These are phyloP conservation scores for Yarrowia sp. DNA, from an alignment of 805 yeast genomes.

Conservation along the genomic window DNA sequence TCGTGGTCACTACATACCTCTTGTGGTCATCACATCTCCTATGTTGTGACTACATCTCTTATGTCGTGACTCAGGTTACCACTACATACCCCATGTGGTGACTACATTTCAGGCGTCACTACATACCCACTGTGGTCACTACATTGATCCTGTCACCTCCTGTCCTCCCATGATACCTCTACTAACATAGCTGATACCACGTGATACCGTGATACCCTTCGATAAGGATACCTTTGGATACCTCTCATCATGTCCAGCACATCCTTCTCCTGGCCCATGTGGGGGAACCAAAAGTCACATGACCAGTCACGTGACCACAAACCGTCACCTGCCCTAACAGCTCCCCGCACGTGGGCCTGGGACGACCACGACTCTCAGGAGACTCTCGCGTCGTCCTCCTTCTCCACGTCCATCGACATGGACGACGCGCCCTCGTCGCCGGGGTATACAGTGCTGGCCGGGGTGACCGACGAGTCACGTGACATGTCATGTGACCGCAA, in stretches of 20 bases:
- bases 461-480: background rate
- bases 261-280: constrained; percentile 17
- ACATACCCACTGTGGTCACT: too few species aligned
- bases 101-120: too few species aligned
- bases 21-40: too few species aligned
- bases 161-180: background rate
- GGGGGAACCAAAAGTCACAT: constrained; percentile 1
- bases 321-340: background rate
- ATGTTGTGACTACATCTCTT: too few species aligned
- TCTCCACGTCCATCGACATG: constrained; percentile 1
- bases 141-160: too few species aligned
- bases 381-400: background rate
- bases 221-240: too few species aligned
- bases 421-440: constrained; percentile 13
- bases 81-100: too few species aligned
- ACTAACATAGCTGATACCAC: background rate
- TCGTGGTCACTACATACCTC: too few species aligned
- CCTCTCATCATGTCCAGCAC: background rate
- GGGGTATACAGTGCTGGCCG: background rate
- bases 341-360: background rate
- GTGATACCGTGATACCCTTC: background rate
- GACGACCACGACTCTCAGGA: background rate
- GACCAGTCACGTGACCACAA: too few species aligned
- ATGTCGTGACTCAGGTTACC: too few species aligned
- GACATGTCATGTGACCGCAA: background rate